Base-by-base conservation (phyloP, 352 stramenopile genomes). In the Phytophthora cryptogea region DNA sequence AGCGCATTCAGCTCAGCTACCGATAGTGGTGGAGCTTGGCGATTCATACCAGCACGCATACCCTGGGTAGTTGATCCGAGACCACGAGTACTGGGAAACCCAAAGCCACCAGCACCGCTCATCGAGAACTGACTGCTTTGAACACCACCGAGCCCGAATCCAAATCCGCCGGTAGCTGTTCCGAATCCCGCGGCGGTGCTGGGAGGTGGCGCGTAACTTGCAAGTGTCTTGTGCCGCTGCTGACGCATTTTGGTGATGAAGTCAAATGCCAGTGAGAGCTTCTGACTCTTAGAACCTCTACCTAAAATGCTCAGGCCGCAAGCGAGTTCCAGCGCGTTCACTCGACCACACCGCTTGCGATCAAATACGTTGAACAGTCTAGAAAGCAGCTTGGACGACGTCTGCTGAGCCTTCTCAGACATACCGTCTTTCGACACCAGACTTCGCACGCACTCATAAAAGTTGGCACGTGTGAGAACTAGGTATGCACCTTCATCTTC, bases 361-460 rank as follows among this genome's bases (percentile, higher is more conserved):
- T 96, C 87, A 37, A 92, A 96, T 10, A 92, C 84, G 31, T 92
- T 92, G 31, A 94, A 96, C 9, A 96, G 59, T 7, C 87, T 75
- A 1, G 85, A 92, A 5, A 96, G 71, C 13, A 94, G 28, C 55
- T 94, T 92, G 1, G 87, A 96, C 28, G 83, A 91, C 3, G 84
- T 89, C 41, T 96, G 85, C 51, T 96, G 87, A 2, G 84, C 83
- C 49, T 94, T 91, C 45, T 94, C 85, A 0, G 76, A 76, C 81
- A 92, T 92, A 10, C 75, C 72, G 11, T 90, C 66, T 45, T 90
- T 92, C 2, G 82, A 72, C 11, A 96, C 86, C 26, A 96, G 56
- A 48, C 78, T 92, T 17, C 87, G 87, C 28, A 96, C 86, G 48
- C 87, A 96, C 54, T 92, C 80, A 54, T 96, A 96, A 46, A 94